These are phyloP conservation scores for Wallacemonas sp. DNA, from an alignment of 208 protist genomes.

Conservation along the genomic window DNA sequence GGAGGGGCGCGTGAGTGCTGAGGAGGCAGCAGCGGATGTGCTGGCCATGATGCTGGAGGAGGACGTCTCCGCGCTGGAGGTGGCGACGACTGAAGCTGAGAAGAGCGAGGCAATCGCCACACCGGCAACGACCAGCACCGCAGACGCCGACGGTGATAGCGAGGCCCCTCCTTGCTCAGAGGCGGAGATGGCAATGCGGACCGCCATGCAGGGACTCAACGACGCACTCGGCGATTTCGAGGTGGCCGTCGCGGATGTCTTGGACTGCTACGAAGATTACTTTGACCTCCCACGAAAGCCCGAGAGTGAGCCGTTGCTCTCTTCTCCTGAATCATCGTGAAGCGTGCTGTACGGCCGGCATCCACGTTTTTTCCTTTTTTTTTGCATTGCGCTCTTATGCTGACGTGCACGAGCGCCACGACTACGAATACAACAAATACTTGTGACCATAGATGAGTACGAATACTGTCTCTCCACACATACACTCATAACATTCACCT, in stretches of 20 bases:
- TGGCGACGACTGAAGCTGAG: background rate
- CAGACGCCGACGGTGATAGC: constrained; percentile 3
- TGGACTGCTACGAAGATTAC: constrained; percentile 74
- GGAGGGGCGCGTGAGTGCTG: too few species aligned
- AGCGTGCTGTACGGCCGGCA: background rate
- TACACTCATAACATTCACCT: too few species aligned
- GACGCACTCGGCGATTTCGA: constrained; percentile 72
- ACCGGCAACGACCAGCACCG: constrained; percentile 6
- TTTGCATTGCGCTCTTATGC: background rate
- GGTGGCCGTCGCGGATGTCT: constrained; percentile 70
- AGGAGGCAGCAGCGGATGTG: background rate
- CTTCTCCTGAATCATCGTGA: too few species aligned
- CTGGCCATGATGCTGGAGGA: constrained; percentile 32
- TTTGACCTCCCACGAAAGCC: constrained; percentile 33
- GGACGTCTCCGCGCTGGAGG: constrained; percentile 14
- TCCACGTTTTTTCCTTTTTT: constrained; percentile 1
- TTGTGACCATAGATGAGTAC: constrained; percentile 2
- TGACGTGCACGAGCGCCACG: background rate
- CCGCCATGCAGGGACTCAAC: constrained; percentile 52
- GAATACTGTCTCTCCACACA: background rate
- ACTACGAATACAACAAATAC: constrained; percentile 8
- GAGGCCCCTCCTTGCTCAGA: constrained; percentile 20
- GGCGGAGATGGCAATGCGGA: constrained; percentile 35
- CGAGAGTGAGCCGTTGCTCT: background rate
- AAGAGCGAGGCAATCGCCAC: background rate